Conservation (phyloP, 345 rosid species). For the Aquilaria sinensis region DNA sequence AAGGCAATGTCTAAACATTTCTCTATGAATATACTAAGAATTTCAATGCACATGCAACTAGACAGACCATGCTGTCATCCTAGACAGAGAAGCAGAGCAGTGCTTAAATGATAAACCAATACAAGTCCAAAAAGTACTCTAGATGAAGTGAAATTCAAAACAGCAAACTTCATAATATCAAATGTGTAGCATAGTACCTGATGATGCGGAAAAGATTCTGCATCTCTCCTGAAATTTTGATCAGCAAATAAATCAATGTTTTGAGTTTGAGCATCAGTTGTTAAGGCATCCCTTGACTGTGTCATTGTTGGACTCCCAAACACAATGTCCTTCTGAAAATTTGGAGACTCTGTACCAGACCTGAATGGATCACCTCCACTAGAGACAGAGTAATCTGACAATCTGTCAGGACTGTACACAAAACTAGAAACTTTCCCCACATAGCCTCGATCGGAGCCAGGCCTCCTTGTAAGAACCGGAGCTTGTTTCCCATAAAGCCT, state of each 20-base stretch:
- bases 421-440: conserved; percentile 65
- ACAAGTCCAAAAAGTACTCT: no score
- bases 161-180: not conserved
- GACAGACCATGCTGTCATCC: no score
- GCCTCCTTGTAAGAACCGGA: conserved; percentile 61
- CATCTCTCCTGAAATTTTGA: conserved; percentile 29
- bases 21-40: no score
- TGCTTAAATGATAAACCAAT: no score
- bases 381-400: conserved; percentile 74
- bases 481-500: conserved; percentile 73
- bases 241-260: conserved; percentile 34
- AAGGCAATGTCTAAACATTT: no score
- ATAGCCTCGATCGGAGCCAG: conserved; percentile 87
- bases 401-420: conserved; percentile 68
- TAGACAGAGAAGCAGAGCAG: no score
- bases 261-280: conserved; percentile 28
- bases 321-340: conserved; percentile 51
- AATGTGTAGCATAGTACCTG: conserved; percentile 40
- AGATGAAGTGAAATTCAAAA: no score
- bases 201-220: conserved; percentile 37
- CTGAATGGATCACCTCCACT: conserved; percentile 75
- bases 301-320: conserved; percentile 58
- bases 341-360: conserved; percentile 64
- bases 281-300: conserved; percentile 33
- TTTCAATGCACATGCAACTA: no score